Evolutionary conservation across 306 rosid genomes (phyloP).

Genomic region (Dicorynia guianensis): DNA sequence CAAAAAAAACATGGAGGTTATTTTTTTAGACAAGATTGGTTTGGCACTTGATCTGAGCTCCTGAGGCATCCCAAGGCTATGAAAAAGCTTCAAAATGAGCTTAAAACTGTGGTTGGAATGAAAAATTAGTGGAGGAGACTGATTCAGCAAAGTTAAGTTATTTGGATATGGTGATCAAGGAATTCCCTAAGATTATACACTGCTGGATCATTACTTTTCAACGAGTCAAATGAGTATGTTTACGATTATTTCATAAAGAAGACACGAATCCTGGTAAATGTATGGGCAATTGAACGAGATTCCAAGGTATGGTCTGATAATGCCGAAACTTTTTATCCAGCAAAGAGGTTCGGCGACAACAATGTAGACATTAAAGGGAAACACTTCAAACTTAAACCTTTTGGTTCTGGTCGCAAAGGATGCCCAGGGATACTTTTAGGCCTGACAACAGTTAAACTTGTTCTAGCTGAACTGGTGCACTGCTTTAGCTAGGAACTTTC

Average conservation of each 20-base stretch:
- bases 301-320: slow-evolving; percentile 37
- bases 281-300: slow-evolving; percentile 50
- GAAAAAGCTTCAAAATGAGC: slow-evolving; percentile 46
- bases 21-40: slow-evolving; percentile 36
- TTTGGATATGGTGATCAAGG: slow-evolving; percentile 52
- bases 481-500: slow-evolving; percentile 54
- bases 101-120: slow-evolving; percentile 38
- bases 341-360: slow-evolving; percentile 27
- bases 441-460: not conserved
- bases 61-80: slow-evolving; percentile 41
- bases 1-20: slow-evolving; percentile 47
- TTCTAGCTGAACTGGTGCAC: slow-evolving; percentile 49
- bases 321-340: slow-evolving; percentile 36
- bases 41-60: slow-evolving; percentile 45
- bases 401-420: slow-evolving; percentile 52
- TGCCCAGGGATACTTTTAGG: slow-evolving; percentile 53
- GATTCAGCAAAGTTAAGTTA: slow-evolving; percentile 43
- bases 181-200: slow-evolving; percentile 46
- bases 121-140: slow-evolving; percentile 43
- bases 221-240: slow-evolving; percentile 29
- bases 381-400: slow-evolving; percentile 48
- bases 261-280: slow-evolving; percentile 33
- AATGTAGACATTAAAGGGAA: slow-evolving; percentile 31
- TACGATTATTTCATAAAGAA: slow-evolving; percentile 45
- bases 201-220: slow-evolving; percentile 25